phyloP scores from a whole-genome alignment of 1,284 basidiomycete species.

The Ganoderma boninense region DNA sequence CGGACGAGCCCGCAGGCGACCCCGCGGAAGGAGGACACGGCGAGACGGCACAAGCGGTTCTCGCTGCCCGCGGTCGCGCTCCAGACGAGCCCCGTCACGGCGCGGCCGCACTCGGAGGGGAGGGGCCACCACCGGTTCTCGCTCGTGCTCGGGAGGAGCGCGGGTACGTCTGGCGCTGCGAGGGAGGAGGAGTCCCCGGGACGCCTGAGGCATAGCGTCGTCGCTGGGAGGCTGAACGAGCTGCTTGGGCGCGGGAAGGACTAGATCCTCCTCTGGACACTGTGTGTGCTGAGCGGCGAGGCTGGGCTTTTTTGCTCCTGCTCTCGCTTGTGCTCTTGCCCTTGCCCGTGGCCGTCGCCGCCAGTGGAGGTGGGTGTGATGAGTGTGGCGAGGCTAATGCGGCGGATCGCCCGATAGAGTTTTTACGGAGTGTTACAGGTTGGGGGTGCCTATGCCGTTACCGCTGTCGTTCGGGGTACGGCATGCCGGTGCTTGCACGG shows the following conservation, averaged over 20 bases:
- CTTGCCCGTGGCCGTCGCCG: not conserved
- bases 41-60: constrained; percentile 70
- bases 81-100: constrained; percentile 76
- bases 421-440: not conserved
- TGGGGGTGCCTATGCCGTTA: not conserved
- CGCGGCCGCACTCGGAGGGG: constrained; percentile 54
- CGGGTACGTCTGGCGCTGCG: constrained; percentile 4
- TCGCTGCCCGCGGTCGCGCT: constrained; percentile 77
- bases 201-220: constrained; percentile 41
- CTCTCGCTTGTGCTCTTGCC: not conserved
- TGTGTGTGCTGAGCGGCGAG: not conserved
- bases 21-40: constrained; percentile 63
- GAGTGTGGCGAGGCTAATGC: not conserved
- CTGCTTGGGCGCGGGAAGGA: constrained; percentile 44
- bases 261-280: not conserved
- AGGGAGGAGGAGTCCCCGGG: constrained; percentile 23
- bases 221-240: constrained; percentile 47
- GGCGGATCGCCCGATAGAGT: constrained; percentile 4
- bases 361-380: not conserved
- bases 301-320: not conserved
- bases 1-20: constrained; percentile 30
- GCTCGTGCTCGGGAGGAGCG: constrained; percentile 57
- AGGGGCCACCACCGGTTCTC: constrained; percentile 63
- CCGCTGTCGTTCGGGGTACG: not conserved
- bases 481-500: not conserved